Evolutionary conservation across 495 filamentous ascomycete species (phyloP).

Genomic region (Penicillium atrosanguineum): DNA sequence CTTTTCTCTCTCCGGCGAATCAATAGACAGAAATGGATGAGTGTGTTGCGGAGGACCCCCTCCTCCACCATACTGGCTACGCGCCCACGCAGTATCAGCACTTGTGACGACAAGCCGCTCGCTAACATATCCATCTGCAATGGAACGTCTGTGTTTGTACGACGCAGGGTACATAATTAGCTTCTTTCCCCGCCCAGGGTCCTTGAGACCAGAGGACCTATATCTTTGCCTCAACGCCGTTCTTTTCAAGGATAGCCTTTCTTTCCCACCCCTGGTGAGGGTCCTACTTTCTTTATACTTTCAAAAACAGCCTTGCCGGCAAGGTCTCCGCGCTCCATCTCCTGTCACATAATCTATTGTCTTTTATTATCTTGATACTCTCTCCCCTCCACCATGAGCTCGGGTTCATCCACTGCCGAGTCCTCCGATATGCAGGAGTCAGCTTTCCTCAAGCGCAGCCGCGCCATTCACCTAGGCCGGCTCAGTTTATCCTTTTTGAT

Average conservation of each 20-base stretch:
- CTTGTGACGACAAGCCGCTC: constrained; percentile 19
- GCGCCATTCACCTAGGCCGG: constrained; percentile 36
- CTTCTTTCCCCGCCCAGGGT: constrained; percentile 3
- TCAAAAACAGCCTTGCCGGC: constrained; percentile 20
- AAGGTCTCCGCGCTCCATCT: constrained; percentile 14
- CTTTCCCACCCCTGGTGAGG: constrained; percentile 11
- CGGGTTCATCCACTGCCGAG: constrained; percentile 23
- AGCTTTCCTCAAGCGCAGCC: constrained; percentile 35
- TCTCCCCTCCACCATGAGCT: constrained; percentile 21
- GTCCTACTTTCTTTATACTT: constrained; percentile 7
- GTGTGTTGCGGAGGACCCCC: constrained; percentile 1
- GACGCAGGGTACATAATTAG: constrained; percentile 17
- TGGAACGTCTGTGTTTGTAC: background rate
- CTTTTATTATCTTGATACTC: background rate
- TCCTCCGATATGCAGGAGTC: constrained; percentile 39
- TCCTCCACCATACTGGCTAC: constrained; percentile 1
- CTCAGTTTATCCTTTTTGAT: constrained; percentile 37
- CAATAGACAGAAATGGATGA: constrained; percentile 2
- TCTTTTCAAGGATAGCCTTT: constrained; percentile 13
- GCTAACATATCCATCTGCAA: constrained; percentile 1
- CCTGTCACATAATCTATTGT: background rate
- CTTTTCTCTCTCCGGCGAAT: background rate
- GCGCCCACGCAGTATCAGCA: constrained; percentile 5
- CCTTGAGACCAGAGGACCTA: constrained; percentile 10
- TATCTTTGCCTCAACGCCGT: constrained; percentile 8